Percentiles rank a stretch among this genome's conserved stretches.
phyloP scores from a whole-genome alignment of 257 asterid genomes.

The Jacaranda mimosifolia region DNA sequence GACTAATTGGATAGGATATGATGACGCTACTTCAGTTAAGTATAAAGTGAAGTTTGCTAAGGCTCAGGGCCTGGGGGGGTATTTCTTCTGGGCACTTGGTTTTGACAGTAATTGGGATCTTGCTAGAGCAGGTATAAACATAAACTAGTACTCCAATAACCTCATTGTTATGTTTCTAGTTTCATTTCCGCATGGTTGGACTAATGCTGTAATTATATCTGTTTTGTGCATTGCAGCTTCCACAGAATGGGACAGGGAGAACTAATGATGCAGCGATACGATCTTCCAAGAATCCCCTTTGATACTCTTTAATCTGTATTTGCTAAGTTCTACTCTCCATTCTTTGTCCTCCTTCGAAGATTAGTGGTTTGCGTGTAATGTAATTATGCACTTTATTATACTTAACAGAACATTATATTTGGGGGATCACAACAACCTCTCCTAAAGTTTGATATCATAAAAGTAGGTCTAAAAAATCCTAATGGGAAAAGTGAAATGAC shows the following conservation, averaged over 20 bases:
- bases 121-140: conserved; percentile 61
- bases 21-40: conserved; percentile 47
- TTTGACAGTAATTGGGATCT: conserved; percentile 64
- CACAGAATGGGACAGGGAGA: conserved; percentile 24
- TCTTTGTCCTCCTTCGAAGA: neutral
- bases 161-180: too few species aligned
- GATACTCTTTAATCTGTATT: neutral
- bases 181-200: neutral
- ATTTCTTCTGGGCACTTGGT: conserved; percentile 81
- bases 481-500: too few species aligned
- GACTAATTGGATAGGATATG: conserved; percentile 70
- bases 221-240: conserved; percentile 25
- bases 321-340: neutral
- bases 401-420: too few species aligned
- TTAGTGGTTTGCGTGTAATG: too few species aligned
- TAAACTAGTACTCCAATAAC: too few species aligned
- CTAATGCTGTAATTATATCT: neutral
- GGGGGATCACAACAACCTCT: too few species aligned
- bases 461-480: too few species aligned
- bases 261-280: neutral
- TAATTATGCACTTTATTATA: too few species aligned
- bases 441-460: too few species aligned
- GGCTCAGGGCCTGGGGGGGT: conserved; percentile 69
- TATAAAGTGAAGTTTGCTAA: conserved; percentile 58
- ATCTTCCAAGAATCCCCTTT: neutral